Conservation (phyloP, 2,329 filamentous ascomycete genomes). For the Exophiala viscosa region DNA sequence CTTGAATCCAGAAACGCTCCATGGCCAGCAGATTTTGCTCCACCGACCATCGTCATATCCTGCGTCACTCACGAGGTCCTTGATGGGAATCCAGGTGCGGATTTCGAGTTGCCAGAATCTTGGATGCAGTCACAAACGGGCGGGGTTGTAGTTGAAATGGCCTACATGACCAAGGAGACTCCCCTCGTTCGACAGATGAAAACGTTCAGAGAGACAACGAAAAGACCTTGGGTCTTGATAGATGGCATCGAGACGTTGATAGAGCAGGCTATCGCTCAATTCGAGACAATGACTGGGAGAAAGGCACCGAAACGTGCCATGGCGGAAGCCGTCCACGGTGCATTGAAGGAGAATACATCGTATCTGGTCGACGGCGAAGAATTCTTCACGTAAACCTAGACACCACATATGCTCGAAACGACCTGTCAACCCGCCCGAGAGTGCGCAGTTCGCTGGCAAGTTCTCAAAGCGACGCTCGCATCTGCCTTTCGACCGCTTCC, state of each 20-base stretch:
- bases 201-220: slow-evolving; percentile 53
- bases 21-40: slow-evolving; percentile 62
- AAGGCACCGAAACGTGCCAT: slow-evolving; percentile 68
- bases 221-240: slow-evolving; percentile 63
- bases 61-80: slow-evolving; percentile 69
- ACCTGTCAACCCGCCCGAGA: no score
- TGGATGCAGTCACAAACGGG: slow-evolving; percentile 72
- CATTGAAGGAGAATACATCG: slow-evolving; percentile 15
- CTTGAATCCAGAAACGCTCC: slow-evolving; percentile 55
- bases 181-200: slow-evolving; percentile 67
- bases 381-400: slow-evolving; percentile 5
- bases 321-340: slow-evolving; percentile 56
- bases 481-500: slow-evolving; percentile 5
- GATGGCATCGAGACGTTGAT: slow-evolving; percentile 72
- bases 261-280: slow-evolving; percentile 77
- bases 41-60: slow-evolving; percentile 70
- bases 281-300: slow-evolving; percentile 73
- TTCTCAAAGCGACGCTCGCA: neutral
- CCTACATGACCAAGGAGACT: slow-evolving; percentile 70
- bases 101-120: slow-evolving; percentile 64
- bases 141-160: slow-evolving; percentile 70
- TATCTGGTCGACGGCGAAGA: slow-evolving; percentile 17
- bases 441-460: neutral
- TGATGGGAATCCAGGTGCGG: slow-evolving; percentile 57
- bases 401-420: neutral